Evolutionary conservation across 2,329 filamentous ascomycete species (phyloP), one percentile per base, ranked within the genome.

Genomic region (Hymenotorrendiella dingleyae): DNA sequence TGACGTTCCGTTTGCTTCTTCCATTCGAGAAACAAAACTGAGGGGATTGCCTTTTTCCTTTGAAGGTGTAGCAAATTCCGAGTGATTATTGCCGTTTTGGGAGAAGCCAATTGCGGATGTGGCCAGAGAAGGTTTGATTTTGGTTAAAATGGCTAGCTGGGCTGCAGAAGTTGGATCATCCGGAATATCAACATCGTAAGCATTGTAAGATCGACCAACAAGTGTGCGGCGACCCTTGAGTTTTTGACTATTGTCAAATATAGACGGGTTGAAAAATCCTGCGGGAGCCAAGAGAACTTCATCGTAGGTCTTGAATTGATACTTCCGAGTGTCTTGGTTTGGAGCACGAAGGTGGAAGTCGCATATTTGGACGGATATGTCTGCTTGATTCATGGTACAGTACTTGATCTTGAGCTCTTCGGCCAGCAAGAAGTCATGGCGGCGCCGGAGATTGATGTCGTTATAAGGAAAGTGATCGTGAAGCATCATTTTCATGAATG

Each of bases 401-500:
- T 87, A 84, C 61, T 89, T 94, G 55, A 84, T 86, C 70, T 98
- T 98, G 46, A 98, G 71, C 67, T 98, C 93, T 64, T 98, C 93
- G 2, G 91, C 91, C 19, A 98, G 73, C 27, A 97, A 67, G 54
- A 91, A 96, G 62, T 98, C 93, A 58, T 96, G 94, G 36, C 93
- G 80, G 41, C 89, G 78, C 62, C 80, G 82, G 21, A 98, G 72
- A 60, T 98, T 95, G 67, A 98, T 94, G 16, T 96, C 90, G 36
- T 84, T 77, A 62, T 98, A 98, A 4, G 94, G 91, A 56, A 98
- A 96, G 57, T 93, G 85, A 62, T 96, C 90, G 64, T 85, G 89
- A 2, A 98, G 78, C 84, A 97, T 89, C 91, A 97, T 97, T 67
- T 93, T 95, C 62, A 95, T 76, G 58, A 98, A 96, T 0, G 87